Conservation (phyloP, 1,139 yeast genomes). For the Sugiyamaella neomexicana region DNA sequence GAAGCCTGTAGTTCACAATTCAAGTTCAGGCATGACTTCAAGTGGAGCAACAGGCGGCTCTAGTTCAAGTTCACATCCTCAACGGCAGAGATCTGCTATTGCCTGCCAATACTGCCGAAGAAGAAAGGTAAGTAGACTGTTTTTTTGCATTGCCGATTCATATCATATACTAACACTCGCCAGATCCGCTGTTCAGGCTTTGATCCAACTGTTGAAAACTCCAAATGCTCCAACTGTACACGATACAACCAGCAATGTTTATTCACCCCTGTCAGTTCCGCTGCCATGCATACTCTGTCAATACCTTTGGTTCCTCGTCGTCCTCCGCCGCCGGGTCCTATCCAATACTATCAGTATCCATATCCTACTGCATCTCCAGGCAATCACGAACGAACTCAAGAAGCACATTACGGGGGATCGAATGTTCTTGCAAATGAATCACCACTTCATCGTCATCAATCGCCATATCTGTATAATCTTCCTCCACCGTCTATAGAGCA, state of each 20-base stretch:
- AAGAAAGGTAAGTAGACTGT: slow-evolving; percentile 28
- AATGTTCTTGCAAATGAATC: neutral
- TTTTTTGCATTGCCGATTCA: neutral
- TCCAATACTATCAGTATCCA: slow-evolving; percentile 7
- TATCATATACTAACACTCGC: slow-evolving; percentile 3
- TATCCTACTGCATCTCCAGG: slow-evolving; percentile 22
- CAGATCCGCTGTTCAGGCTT: slow-evolving; percentile 41
- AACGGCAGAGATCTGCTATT: slow-evolving; percentile 34
- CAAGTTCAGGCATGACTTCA: slow-evolving; percentile 2
- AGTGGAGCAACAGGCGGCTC: slow-evolving; percentile 23
- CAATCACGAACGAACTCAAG: slow-evolving; percentile 29
- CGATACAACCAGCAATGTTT: slow-evolving; percentile 40
- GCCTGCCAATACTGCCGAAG: slow-evolving; percentile 40
- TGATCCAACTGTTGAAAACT: slow-evolving; percentile 31
- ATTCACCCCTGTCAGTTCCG: slow-evolving; percentile 40
- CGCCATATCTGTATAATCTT: slow-evolving; percentile 30
- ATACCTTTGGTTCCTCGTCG: slow-evolving; percentile 12
- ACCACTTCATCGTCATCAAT: slow-evolving; percentile 6
- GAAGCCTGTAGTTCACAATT: neutral
- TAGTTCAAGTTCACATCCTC: slow-evolving; percentile 3
- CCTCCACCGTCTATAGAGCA: slow-evolving; percentile 9
- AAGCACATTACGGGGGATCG: neutral
- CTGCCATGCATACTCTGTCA: slow-evolving; percentile 20
- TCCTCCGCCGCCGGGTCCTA: neutral
- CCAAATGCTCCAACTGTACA: slow-evolving; percentile 39